Evolutionary conservation across 345 rosid species (phyloP), one percentile per base, ranked within the genome.

Genomic region (Hibiscus mutabilis): DNA sequence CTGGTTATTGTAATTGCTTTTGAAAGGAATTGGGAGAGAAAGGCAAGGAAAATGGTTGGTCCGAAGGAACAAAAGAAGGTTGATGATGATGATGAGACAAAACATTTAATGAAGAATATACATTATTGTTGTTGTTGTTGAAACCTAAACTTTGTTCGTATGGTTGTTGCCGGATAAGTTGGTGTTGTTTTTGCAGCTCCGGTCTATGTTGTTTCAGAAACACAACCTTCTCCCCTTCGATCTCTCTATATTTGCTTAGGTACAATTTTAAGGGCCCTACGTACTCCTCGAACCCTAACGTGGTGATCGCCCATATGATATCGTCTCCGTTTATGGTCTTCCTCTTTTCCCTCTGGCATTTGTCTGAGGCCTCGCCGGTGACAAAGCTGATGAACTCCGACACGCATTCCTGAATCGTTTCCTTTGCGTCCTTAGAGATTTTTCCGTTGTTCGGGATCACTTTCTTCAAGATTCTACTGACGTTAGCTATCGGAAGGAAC

Each of bases 321-420:
- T 89, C 90, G 40, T 89, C 90, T 22, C 90, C 91, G n/a, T 89
- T 89, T 49, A 87, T 86, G 14, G 91, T 89, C 73, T 89, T 89
- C 42, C 91, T 79, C 68, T 87, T 85, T 56, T 87, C 90, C 78
- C 89, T 75, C 37, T 84, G 91, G 79, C 91, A 87, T 77, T 86
- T 89, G 55, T 87, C 91, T 0, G 90, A 89, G 3, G 90, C 91
- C 74, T 89, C 87, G 15, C 91, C 91, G 0, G 91, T 84, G 5
- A 89, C 85, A 9, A 89, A 89, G 77, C 93, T 89, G 2, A 89
- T 87, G 82, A 89, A 87, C 82, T 85, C 91, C 0, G 91, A 87
- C 5, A 89, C 90, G 29, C 90, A 89, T 82, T 89, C 94, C 61
- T 87, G 90, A 53, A 87, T 86, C 9, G 90, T 87, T 71, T 86